Conservation (phyloP, 495 filamentous ascomycete species). For the Penicillium dipodomyicola region DNA sequence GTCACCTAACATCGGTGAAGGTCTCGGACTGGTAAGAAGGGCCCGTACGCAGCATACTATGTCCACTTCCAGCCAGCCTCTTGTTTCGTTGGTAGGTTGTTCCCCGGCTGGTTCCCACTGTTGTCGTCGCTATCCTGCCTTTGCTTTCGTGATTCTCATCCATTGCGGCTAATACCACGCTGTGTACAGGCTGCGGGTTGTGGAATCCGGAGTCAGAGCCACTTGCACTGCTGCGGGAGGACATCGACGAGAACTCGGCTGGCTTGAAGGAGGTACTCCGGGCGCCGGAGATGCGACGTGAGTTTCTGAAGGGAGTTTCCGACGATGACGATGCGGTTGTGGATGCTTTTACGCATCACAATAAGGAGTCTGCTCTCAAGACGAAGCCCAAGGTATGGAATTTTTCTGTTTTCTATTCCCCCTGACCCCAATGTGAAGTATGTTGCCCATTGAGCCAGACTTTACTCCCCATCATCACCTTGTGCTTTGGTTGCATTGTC, state of each 20-base stretch:
- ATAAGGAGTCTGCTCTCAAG: conserved; percentile 72
- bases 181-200: conserved; percentile 65
- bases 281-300: conserved; percentile 53
- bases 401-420: conserved; percentile 6
- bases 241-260: conserved; percentile 67
- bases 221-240: conserved; percentile 62
- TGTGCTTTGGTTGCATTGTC: not conserved
- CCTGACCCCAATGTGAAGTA: conserved; percentile 1
- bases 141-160: conserved; percentile 4
- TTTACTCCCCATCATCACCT: not conserved
- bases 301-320: conserved; percentile 59
- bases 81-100: conserved; percentile 60
- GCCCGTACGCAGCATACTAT: conserved; percentile 84
- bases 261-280: conserved; percentile 64
- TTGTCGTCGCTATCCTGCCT: not conserved
- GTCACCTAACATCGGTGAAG: conserved; percentile 37
- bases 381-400: conserved; percentile 76
- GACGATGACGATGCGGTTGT: conserved; percentile 59
- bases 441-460: not conserved
- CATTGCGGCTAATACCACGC: conserved; percentile 10
- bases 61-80: conserved; percentile 59
- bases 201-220: conserved; percentile 69
- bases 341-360: conserved; percentile 64
- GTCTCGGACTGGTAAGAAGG: conserved; percentile 81
- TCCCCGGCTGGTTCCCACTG: not conserved